Evolutionary conservation across 441 rosid species (phyloP), one percentile per base, ranked within the genome.

Genomic region (Pelargonium myrrhifolium): DNA sequence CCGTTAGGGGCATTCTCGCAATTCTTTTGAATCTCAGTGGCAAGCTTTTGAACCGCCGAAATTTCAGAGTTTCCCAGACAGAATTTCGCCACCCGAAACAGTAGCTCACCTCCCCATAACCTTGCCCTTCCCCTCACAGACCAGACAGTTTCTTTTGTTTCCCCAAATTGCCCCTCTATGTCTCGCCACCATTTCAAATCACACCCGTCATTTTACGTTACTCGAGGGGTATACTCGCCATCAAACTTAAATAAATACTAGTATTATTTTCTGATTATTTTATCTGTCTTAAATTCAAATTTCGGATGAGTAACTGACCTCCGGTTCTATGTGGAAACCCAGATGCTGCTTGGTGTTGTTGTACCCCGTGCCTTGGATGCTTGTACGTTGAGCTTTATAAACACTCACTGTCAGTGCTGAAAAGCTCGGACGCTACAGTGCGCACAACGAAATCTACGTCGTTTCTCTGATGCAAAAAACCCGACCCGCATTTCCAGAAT

Each of bases 1-100:
- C 96, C 88, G 93, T 86, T 82, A 83, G 71, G 78, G 88, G 85
- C 68, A 82, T 1, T 68, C 9, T 74, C 74, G 94, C 39, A 85
- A 80, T 74, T 77, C 59, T 0, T 0, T 1, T 0, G 0, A 17
- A 53, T 0, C 0, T 1, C 6, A 45, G 65, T 89, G 85, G 79
- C 75, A 70, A 66, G 2, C 7, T 0, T 24, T 12, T 10, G 26
- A 3, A 9, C 70, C 84, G 94, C 87, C 94, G 92, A 75, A 82
- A 89, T 85, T 80, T 73, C 87, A 80, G 89, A 71, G 69, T 66
- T 42, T 20, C 60, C 66, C 70, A 77, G 80, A 81, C 81, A 75
- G 72, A 22, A 71, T 78, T 76, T 78, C 85, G 79, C 70, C 78
- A 64, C 87, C 85, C 88, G 73, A 78, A 70, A 62, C 66, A 37